Evolutionary conservation across 2,329 filamentous ascomycete genomes (phyloP), one percentile per base, ranked within the genome.

Genomic region (Pestalotiopsis sp.): DNA sequence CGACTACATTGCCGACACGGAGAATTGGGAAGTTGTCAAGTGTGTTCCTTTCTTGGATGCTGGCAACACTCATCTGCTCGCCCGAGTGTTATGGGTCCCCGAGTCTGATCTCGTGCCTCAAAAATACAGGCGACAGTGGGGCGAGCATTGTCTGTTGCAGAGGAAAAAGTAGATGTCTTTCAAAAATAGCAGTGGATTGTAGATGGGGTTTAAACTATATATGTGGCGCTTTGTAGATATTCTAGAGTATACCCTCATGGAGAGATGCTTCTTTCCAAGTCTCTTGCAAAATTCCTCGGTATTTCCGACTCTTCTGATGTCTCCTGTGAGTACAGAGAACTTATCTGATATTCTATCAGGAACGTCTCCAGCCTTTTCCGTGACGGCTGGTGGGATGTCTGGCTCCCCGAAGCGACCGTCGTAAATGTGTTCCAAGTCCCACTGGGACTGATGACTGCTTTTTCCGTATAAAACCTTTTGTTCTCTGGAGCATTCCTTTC

Each of bases 21-120:
- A 90, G n/a, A 87, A 87, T 17, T 99, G 96, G 96, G 90, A 97
- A 66, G 81, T 87, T 59, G 82, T 97, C 20, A 85, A 88, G 67
- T 98, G 96, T 77, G 83, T 90, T 71, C 86, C 86, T 1, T 98
- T 98, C 79, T 84, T 99, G 13, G 96, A 99, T 78, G 88, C 92
- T 0, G 88, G 88, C 4, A 87, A 86, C 68, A 98, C 95, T 0
- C 86, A 90, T 58, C 80, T 93, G 12, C 71, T 98, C 4, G 92
- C 92, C 2, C 88, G 96, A 70, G 87, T 93, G 9, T 81, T 97
- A 61, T 98, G 94, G 93, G 78, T 97, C 45, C 96, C 96, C 2
- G 87, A 94, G 72, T 81, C 90, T 70, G 81, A 86, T 0, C 81
- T 93, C 52, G 82, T 97, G 14, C 94, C 95, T 0, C 85, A 89